A percentile compares a stretch with the other conserved stretches of the same genome.
Evolutionary conservation across 352 stramenopile species (phyloP).

Genomic region (Thraustochytrium sp.): DNA sequence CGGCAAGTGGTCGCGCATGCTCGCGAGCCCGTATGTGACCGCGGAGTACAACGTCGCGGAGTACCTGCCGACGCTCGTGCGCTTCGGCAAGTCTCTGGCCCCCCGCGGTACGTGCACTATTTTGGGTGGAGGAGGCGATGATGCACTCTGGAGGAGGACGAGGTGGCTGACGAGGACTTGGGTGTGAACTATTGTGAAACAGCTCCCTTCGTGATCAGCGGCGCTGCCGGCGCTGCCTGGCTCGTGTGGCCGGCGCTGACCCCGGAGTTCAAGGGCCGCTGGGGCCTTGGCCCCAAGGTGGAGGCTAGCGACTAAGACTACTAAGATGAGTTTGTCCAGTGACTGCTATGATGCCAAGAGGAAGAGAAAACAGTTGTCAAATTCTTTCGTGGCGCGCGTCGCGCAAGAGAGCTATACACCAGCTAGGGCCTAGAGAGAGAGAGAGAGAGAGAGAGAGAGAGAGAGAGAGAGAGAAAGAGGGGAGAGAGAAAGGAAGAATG

Average conservation of each 20-base stretch:
- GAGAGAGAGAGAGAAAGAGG: too few species aligned
- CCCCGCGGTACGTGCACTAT: constrained; percentile 3
- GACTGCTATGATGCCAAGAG: too few species aligned
- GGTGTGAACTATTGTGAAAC: background rate
- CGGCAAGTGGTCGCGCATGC: background rate
- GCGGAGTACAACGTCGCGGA: background rate
- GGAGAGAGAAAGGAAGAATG: too few species aligned
- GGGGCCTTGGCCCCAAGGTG: constrained; percentile 33
- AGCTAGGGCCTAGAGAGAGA: too few species aligned
- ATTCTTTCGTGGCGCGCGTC: too few species aligned
- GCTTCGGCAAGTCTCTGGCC: constrained; percentile 1
- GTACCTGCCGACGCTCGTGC: background rate
- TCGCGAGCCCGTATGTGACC: background rate
- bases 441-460: too few species aligned
- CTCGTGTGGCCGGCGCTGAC: constrained; percentile 30
- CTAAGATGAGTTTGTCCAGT: background rate
- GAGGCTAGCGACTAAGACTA: too few species aligned
- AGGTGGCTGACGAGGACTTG: background rate
- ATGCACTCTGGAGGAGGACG: background rate
- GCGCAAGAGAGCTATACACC: too few species aligned
- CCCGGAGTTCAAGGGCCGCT: constrained; percentile 34
- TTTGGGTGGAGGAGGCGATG: background rate
- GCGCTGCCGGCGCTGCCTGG: background rate
- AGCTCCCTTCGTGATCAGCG: background rate
- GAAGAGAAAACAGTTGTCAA: too few species aligned